Base-by-base conservation (phyloP, 1,284 basidiomycete genomes). In the Moesziomyces sp. region DNA sequence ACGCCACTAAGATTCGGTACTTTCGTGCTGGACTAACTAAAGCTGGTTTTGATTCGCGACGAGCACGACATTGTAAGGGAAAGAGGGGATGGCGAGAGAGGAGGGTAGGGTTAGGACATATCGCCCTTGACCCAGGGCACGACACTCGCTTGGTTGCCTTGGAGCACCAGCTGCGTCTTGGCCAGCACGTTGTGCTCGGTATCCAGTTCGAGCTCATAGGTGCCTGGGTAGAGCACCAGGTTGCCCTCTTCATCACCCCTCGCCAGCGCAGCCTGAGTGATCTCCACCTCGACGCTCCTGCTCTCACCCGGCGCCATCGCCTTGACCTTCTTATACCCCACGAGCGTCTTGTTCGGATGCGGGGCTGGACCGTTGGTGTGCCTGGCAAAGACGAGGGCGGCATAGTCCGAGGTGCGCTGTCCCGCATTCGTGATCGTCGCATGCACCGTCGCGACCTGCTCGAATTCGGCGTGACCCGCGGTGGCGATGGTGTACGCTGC, bases 251-350 rank as follows among this genome's bases (percentile, higher is more conserved):
- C 34, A 14, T 66, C 58, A 1, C 58, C 64, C 11, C 64, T 44
- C 7, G 64, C 64, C 0, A 66, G 40, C 7, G 64, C 64, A 5
- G 57, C 58, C 34, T 55, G 57, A 14, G 53, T 66, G 11, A 66
- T 34, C 13, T n/a, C 19, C 5, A 66, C 9, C 3, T 47, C 9
- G 4, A 58, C 58, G 14, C 1, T 48, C 10, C 49, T 24, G 23
- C 42, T 30, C 46, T 59, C 57, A 1, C 64, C 64, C 1, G 64
- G 45, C 0, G 14, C 11, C 13, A 66, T 3, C 0, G 5, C 13
- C 6, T 60, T 66, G 5, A 60, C 19, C 44, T 60, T 60, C 4
- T 47, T 19, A 43, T 66, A 66, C 0, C 57, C 64, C 1, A 57
- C 64, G 7, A 66, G 42, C 5, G 49, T 23, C 5, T 52, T 48